Percentiles rank a stretch among this genome's conserved stretches.
These are phyloP conservation scores for Mangifera indica DNA, from an alignment of 345 rosid genomes.

Conservation along the genomic window DNA sequence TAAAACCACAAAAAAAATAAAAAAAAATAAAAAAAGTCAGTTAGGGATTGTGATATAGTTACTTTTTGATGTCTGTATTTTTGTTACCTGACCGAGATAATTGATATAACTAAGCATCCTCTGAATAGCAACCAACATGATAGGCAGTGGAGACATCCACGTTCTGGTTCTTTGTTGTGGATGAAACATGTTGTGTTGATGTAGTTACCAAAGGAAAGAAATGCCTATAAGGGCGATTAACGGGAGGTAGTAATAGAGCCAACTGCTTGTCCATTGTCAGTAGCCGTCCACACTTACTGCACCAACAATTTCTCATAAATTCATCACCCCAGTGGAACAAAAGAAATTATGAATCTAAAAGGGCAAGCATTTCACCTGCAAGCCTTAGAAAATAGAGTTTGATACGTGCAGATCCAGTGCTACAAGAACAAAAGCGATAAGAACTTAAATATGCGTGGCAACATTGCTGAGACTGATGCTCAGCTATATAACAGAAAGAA, in stretches of 20 bases:
- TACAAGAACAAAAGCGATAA: conserved; percentile 25
- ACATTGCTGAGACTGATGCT: conserved; percentile 15
- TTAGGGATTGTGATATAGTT: background rate
- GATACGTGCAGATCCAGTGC: conserved; percentile 89
- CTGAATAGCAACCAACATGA: conserved; percentile 53
- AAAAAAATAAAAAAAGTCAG: background rate
- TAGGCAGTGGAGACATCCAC: conserved; percentile 38
- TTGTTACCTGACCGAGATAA: background rate
- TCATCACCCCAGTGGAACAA: conserved; percentile 4
- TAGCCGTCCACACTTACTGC: conserved; percentile 72
- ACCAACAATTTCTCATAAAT: conserved; percentile 14
- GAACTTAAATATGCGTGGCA: background rate
- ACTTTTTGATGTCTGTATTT: conserved; percentile 9
- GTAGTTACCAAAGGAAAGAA: conserved; percentile 23
- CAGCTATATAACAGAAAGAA: background rate
- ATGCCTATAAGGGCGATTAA: conserved; percentile 44
- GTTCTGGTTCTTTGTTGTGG: conserved; percentile 30
- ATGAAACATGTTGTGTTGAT: conserved; percentile 18
- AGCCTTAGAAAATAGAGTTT: conserved; percentile 59
- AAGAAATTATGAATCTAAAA: conserved; percentile 13
- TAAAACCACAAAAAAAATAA: too few relatives aligned
- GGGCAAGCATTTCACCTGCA: conserved; percentile 55
- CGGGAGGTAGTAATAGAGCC: conserved; percentile 56
- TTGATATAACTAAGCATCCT: conserved; percentile 29
- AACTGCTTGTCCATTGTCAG: conserved; percentile 71